phyloP scores from a whole-genome alignment of 495 filamentous ascomycete genomes.

The Xylaria acuta region DNA sequence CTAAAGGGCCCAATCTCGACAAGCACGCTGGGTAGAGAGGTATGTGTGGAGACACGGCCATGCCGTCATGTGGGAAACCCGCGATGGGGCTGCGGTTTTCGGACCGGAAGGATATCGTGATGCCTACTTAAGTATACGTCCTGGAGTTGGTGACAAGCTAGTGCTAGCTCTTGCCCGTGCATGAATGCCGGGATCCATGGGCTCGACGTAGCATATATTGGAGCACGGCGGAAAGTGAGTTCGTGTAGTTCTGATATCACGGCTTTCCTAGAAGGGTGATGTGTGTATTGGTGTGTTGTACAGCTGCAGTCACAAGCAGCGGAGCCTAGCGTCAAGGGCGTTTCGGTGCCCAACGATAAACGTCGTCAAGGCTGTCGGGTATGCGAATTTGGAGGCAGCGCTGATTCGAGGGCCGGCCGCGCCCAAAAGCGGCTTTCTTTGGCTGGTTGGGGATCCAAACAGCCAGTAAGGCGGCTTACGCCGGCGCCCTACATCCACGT shows the following conservation, averaged over 20 bases:
- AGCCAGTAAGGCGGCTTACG: constrained; percentile 37
- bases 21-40: constrained; percentile 23
- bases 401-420: constrained; percentile 40
- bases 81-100: constrained; percentile 19
- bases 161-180: constrained; percentile 19
- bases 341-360: constrained; percentile 56
- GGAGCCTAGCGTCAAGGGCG: constrained; percentile 54
- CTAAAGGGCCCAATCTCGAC: constrained; percentile 37
- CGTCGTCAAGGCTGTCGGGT: constrained; percentile 40
- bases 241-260: constrained; percentile 23
- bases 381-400: constrained; percentile 31
- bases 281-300: constrained; percentile 57
- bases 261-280: constrained; percentile 10
- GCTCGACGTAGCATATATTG: constrained; percentile 24
- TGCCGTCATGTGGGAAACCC: constrained; percentile 21
- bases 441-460: constrained; percentile 37
- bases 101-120: constrained; percentile 15
- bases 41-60: constrained; percentile 20
- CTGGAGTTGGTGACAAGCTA: constrained; percentile 11
- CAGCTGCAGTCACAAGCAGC: constrained; percentile 46
- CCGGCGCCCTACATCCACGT: constrained; percentile 21
- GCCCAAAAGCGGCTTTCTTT: constrained; percentile 33
- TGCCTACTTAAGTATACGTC: constrained; percentile 22
- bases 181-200: constrained; percentile 24
- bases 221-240: constrained; percentile 18